Evolutionary conservation across 2,329 filamentous ascomycete species (phyloP).

Genomic region (Myriosclerotinia duriaeana): DNA sequence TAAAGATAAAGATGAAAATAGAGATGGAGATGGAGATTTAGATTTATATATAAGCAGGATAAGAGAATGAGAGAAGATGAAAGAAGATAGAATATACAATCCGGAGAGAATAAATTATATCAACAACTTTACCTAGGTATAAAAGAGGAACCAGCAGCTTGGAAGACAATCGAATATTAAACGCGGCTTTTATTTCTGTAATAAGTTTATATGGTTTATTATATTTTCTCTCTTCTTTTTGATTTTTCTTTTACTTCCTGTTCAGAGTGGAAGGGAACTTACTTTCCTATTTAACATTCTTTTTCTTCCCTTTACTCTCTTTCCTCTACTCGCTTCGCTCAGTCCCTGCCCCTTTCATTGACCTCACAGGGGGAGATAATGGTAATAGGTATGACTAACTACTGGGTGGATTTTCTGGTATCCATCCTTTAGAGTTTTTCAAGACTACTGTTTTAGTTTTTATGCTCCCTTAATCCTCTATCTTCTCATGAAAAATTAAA

Average conservation of each 20-base stretch:
- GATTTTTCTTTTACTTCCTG: not conserved
- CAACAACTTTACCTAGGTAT: not conserved
- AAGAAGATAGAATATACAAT: not conserved
- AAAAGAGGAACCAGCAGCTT: not conserved
- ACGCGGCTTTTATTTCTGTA: not conserved
- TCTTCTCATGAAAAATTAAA: not conserved
- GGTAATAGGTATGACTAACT: too few species aligned
- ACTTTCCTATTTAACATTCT: not conserved
- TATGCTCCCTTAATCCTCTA: not conserved
- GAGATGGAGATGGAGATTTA: not conserved
- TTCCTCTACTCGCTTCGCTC: not conserved
- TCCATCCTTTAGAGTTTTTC: slow-evolving; percentile 14
- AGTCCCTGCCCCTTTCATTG: not conserved
- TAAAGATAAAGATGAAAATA: too few species aligned
- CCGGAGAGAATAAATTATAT: not conserved
- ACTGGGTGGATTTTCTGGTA: too few species aligned
- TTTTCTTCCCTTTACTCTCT: not conserved
- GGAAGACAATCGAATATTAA: not conserved
- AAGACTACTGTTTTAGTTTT: slow-evolving; percentile 8
- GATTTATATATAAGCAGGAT: too few species aligned
- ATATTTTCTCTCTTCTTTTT: not conserved
- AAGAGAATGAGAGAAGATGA: not conserved
- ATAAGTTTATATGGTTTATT: not conserved
- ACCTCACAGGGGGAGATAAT: too few species aligned
- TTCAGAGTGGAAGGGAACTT: too few species aligned